Conservation (phyloP, 805 yeast genomes). For the Ogataea angusta region DNA sequence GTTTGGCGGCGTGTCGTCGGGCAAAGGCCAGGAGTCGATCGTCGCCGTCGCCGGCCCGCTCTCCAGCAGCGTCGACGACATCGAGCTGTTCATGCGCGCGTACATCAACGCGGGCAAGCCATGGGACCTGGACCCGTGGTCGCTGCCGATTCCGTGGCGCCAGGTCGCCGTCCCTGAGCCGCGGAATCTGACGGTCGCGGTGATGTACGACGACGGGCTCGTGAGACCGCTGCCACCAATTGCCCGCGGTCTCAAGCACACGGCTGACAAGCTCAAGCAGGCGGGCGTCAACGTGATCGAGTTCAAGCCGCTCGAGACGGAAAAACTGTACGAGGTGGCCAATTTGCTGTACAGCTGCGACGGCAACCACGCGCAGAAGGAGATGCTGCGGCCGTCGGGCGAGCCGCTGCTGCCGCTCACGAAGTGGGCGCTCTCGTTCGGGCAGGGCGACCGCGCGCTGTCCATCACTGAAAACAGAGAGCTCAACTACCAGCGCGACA, state of each 20-base stretch:
- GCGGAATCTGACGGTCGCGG: constrained; percentile 51
- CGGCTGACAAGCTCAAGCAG: constrained; percentile 49
- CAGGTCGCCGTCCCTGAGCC: constrained; percentile 39
- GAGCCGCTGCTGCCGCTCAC: constrained; percentile 68
- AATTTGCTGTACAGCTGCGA: constrained; percentile 58
- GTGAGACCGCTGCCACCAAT: constrained; percentile 70
- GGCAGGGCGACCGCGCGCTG: constrained; percentile 50
- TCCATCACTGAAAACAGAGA: constrained; percentile 52
- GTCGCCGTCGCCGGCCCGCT: constrained; percentile 68
- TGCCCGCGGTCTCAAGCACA: constrained; percentile 50
- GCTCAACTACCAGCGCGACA: constrained; percentile 54
- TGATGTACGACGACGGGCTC: constrained; percentile 60
- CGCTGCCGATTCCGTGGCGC: constrained; percentile 53
- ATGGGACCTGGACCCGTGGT: constrained; percentile 48
- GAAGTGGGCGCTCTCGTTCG: constrained; percentile 56
- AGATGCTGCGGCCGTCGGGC: constrained; percentile 54
- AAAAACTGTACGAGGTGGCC: constrained; percentile 59
- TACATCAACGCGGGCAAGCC: constrained; percentile 64
- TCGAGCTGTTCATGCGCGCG: constrained; percentile 63
- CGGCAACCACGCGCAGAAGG: constrained; percentile 59
- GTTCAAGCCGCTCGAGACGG: constrained; percentile 55
- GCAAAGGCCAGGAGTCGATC: constrained; percentile 64
- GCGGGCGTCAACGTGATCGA: constrained; percentile 59
- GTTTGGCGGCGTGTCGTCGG: constrained; percentile 48
- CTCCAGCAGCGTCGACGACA: constrained; percentile 60